phyloP scores from a whole-genome alignment of 2,329 filamentous ascomycete genomes.

The Amauroascus verrucosus region DNA sequence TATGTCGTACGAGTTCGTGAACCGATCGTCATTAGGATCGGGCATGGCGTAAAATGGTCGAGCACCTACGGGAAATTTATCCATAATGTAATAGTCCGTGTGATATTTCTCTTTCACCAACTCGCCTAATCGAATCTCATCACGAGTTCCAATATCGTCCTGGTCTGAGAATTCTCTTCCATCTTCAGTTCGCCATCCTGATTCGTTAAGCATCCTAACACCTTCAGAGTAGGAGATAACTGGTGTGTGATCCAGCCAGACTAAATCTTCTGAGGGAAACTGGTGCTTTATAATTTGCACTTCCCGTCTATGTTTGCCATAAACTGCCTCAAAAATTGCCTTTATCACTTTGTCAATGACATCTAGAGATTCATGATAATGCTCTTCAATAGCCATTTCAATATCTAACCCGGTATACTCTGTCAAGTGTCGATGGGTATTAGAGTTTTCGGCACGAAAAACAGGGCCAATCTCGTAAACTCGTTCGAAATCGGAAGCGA shows the following conservation, averaged over 20 bases:
- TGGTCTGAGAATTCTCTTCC: conserved; percentile 59
- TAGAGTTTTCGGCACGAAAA: conserved; percentile 90
- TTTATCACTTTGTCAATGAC: conserved; percentile 74
- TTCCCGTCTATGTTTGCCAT: conserved; percentile 58
- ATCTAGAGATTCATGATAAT: conserved; percentile 79
- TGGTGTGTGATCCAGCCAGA: conserved; percentile 77
- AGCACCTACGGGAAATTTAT: conserved; percentile 79
- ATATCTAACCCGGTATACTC: conserved; percentile 90
- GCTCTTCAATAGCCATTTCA: conserved; percentile 81
- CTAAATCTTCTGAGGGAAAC: conserved; percentile 76
- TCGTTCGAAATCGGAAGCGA: conserved; percentile 76
- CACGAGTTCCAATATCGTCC: conserved; percentile 73
- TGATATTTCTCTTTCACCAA: conserved; percentile 76
- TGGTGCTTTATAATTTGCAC: conserved; percentile 70
- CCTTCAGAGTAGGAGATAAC: conserved; percentile 71
- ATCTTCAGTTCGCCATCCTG: conserved; percentile 66
- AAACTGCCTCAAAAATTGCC: conserved; percentile 62
- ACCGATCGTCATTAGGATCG: conserved; percentile 56
- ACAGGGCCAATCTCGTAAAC: conserved; percentile 87
- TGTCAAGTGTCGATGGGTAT: conserved; percentile 86
- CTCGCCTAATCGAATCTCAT: conserved; percentile 76
- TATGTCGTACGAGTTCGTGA: conserved; percentile 91
- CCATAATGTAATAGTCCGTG: conserved; percentile 87
- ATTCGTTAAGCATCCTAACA: conserved; percentile 67
- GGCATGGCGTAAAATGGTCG: conserved; percentile 89